phyloP scores from a whole-genome alignment of 2,329 filamentous ascomycete genomes.

The Botrytis galanthina region DNA sequence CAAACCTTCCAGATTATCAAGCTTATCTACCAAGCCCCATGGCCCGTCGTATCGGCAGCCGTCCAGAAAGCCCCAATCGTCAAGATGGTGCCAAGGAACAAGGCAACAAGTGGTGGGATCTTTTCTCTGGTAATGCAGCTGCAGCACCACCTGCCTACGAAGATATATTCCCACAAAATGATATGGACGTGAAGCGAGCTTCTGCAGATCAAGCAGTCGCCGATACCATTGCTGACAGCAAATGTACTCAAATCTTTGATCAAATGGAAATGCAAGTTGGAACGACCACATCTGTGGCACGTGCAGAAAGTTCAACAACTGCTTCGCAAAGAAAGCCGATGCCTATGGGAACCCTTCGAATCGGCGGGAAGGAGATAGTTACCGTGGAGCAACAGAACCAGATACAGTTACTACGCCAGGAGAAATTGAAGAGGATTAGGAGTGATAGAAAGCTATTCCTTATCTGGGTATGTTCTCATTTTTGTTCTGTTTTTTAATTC shows the following conservation, averaged over 20 bases:
- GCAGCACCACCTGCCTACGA: slow-evolving; percentile 72
- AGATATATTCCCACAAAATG: slow-evolving; percentile 65
- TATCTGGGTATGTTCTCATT: slow-evolving; percentile 55
- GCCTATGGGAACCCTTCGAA: slow-evolving; percentile 49
- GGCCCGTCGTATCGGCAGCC: slow-evolving; percentile 68
- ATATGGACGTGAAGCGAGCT: slow-evolving; percentile 55
- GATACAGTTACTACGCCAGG: slow-evolving; percentile 58
- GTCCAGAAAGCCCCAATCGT: slow-evolving; percentile 33
- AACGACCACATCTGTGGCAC: slow-evolving; percentile 23
- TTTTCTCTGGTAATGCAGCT: slow-evolving; percentile 54
- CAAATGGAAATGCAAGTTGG: slow-evolving; percentile 32
- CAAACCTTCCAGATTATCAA: slow-evolving; percentile 69
- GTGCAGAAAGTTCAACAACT: slow-evolving; percentile 35
- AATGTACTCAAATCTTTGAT: slow-evolving; percentile 55
- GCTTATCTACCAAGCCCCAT: slow-evolving; percentile 60
- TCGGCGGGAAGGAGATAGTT: slow-evolving; percentile 61
- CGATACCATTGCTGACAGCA: slow-evolving; percentile 58
- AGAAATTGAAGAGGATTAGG: slow-evolving; percentile 61
- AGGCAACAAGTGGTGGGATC: slow-evolving; percentile 66
- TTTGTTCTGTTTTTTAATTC: slow-evolving; percentile 8
- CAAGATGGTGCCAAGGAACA: slow-evolving; percentile 42
- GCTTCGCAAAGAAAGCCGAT: slow-evolving; percentile 42
- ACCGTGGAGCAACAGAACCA: slow-evolving; percentile 65
- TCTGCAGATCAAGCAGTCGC: slow-evolving; percentile 57
- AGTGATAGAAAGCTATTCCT: slow-evolving; percentile 67